These are phyloP conservation scores for Suillus weaverae DNA, from an alignment of 768 basidiomycete genomes.

Conservation along the genomic window DNA sequence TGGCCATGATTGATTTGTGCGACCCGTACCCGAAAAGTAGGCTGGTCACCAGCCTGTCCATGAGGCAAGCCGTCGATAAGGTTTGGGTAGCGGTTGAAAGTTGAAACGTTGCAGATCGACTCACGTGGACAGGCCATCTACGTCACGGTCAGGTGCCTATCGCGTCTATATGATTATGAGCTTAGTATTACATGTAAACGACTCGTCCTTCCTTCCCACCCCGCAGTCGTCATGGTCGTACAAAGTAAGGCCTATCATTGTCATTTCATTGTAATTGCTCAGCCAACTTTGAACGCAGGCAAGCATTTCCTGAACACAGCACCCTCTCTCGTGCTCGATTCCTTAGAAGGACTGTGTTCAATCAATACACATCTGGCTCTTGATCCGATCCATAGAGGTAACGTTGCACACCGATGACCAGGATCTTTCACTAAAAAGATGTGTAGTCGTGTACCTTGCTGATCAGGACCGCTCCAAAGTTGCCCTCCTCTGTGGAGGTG, in stretches of 20 bases:
- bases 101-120: too few species aligned
- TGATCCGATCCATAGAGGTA: conserved; percentile 73
- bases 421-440: background rate
- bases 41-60: too few species aligned
- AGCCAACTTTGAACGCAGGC: conserved; percentile 14
- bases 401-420: conserved; percentile 4
- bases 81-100: too few species aligned
- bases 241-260: conserved; percentile 13
- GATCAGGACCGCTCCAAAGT: conserved; percentile 64
- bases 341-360: conserved; percentile 69
- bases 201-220: background rate
- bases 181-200: background rate
- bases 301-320: conserved; percentile 85
- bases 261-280: background rate
- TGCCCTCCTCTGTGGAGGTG: conserved; percentile 79
- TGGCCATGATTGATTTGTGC: too few species aligned
- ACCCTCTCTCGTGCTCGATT: conserved; percentile 70
- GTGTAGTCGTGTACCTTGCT: conserved; percentile 61
- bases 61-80: too few species aligned
- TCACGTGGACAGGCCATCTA: background rate
- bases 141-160: background rate
- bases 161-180: background rate
- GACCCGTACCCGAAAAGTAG: too few species aligned
- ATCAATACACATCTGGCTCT: conserved; percentile 72
- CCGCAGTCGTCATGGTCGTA: conserved; percentile 14